Evolutionary conservation across 768 basidiomycete genomes (phyloP).

Genomic region (Amanita rimosa): DNA sequence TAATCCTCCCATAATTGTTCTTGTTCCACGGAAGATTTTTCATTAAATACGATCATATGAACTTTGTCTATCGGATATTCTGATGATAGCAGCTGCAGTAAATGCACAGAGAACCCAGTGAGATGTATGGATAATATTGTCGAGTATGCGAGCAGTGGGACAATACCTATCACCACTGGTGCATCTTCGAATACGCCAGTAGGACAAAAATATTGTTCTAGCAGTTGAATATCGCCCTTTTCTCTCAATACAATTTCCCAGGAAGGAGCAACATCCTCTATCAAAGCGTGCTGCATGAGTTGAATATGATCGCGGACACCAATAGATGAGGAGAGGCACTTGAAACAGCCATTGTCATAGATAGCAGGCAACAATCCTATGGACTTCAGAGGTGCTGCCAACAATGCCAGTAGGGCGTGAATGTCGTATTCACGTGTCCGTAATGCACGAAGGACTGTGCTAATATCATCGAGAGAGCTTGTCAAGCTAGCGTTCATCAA

Average conservation of each 20-base stretch:
- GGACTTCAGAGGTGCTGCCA: constrained; percentile 45
- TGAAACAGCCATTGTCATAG: constrained; percentile 31
- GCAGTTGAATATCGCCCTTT: constrained; percentile 29
- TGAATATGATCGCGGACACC: constrained; percentile 32
- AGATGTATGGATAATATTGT: constrained; percentile 45
- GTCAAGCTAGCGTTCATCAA: background rate
- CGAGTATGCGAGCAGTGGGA: constrained; percentile 51
- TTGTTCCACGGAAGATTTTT: constrained; percentile 10
- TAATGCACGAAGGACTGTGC: constrained; percentile 32
- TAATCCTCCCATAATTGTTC: constrained; percentile 64
- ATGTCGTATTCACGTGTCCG: constrained; percentile 37
- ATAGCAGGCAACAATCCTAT: constrained; percentile 50
- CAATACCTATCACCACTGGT: constrained; percentile 35
- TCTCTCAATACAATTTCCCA: constrained; percentile 55
- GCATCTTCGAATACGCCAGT: constrained; percentile 40
- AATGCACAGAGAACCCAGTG: constrained; percentile 33
- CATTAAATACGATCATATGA: constrained; percentile 29
- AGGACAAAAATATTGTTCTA: constrained; percentile 70
- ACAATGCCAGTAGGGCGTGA: constrained; percentile 39
- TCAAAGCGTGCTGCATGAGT: constrained; percentile 49
- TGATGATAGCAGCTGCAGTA: constrained; percentile 42
- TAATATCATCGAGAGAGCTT: constrained; percentile 15
- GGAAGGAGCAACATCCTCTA: constrained; percentile 54
- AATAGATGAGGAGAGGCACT: constrained; percentile 24
- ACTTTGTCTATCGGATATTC: constrained; percentile 65